Base-by-base conservation (phyloP, 805 yeast genomes). In the Saccharomyces jurei region DNA sequence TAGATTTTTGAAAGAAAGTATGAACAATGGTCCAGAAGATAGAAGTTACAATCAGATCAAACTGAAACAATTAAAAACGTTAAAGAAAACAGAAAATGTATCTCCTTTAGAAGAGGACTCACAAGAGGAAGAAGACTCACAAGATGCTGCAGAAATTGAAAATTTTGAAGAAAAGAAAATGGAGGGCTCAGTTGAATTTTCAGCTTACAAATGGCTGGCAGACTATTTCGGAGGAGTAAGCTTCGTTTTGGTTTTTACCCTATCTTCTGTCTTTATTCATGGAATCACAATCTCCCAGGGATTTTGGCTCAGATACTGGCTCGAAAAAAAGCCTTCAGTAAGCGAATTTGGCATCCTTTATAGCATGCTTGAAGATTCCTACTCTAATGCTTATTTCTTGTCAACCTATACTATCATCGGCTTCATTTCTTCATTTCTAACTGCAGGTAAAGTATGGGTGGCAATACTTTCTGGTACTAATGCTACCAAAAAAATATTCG, bases 401-500 rank as follows among this genome's bases (percentile, higher is more conserved):
- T 76, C 59, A 54, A 69, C 2, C 70, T 86, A 28, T 90, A 89
- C 65, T 81, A 53, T 76, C 3, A 81, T 89, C 63, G 96, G 96
- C 57, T 50, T 83, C 14, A 44, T 69, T 0, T 83, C 78, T 65
- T 75, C 87, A 2, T 14, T 76, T 1, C 54, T 80, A 31, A 82
- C 89, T 13, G 70, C 81, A 17, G 28, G 72, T 22, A 82, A 90
- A 70, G 36, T 31, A 2, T 31, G 36, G 36, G 14, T 31, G 14
- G 36, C 36, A 81, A 84, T 51, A 61, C 78, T 47, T 59, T 82
- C 87, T 54, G 89, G 94, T 63, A 70, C 89, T 47, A 70, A 74
- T 27, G 96, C 95, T n/a, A 83, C 96, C 6, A 79, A 83, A 63
- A 74, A 73, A 54, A 76, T 89, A 55, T 90, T 90, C 68, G 74